phyloP scores from a whole-genome alignment of 495 filamentous ascomycete genomes.

The Hypoxylon lienhwacheense region DNA sequence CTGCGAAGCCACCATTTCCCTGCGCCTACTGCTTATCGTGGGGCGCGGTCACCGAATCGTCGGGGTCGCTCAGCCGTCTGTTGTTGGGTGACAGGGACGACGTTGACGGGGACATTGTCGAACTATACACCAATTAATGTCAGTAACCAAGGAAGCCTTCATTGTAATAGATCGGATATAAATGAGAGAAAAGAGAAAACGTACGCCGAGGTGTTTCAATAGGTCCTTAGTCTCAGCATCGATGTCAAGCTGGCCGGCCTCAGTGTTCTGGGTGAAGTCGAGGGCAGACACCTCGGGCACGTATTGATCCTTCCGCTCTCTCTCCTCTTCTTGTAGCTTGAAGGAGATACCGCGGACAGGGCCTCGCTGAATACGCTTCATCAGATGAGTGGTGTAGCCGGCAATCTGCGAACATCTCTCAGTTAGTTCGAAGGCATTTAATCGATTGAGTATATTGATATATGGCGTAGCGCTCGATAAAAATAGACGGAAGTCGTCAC shows the following conservation, averaged over 20 bases:
- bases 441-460: background rate
- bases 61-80: slow-evolving; percentile 75
- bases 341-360: slow-evolving; percentile 99
- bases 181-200: slow-evolving; percentile 45
- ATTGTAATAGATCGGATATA: background rate
- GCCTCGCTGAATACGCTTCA: slow-evolving; percentile 99
- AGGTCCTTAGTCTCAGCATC: slow-evolving; percentile 97
- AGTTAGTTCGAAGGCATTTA: slow-evolving; percentile 10
- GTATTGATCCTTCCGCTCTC: slow-evolving; percentile 99
- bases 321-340: slow-evolving; percentile 99
- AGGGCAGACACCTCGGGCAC: slow-evolving; percentile 98
- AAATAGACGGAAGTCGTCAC: background rate
- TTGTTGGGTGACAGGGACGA: slow-evolving; percentile 84
- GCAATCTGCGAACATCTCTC: slow-evolving; percentile 60
- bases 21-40: slow-evolving; percentile 43
- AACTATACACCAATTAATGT: slow-evolving; percentile 60
- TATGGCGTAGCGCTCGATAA: background rate
- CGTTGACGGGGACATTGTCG: slow-evolving; percentile 94
- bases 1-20: slow-evolving; percentile 21
- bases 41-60: slow-evolving; percentile 50
- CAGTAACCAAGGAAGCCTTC: slow-evolving; percentile 29
- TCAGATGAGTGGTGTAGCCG: slow-evolving; percentile 92
- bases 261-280: slow-evolving; percentile 89
- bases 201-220: slow-evolving; percentile 95
- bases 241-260: slow-evolving; percentile 90